Evolutionary conservation across 2,329 filamentous ascomycete genomes (phyloP).

Genomic region (Beauveria scarabaeidicola): DNA sequence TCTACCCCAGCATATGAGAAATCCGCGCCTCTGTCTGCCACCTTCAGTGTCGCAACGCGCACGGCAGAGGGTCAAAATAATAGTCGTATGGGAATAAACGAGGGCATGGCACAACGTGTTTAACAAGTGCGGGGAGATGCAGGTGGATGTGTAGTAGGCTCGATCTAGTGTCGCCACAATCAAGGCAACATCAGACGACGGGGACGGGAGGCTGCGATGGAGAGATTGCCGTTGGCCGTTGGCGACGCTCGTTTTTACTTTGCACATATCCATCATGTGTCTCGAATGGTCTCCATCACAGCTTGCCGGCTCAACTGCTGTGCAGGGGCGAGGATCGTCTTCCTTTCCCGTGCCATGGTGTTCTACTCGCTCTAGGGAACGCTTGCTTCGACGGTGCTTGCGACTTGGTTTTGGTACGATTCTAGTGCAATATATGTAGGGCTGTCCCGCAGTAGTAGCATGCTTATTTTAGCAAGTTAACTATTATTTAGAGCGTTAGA

Average conservation of each 20-base stretch:
- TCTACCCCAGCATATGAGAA: no score
- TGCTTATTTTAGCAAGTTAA: no score
- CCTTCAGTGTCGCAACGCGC: no score
- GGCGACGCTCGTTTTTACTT: no score
- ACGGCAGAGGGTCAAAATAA: no score
- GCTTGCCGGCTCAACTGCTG: background rate
- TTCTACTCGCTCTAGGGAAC: background rate
- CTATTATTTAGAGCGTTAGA: no score
- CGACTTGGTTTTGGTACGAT: no score
- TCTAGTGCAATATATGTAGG: no score
- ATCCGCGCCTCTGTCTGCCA: no score
- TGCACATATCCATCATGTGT: background rate
- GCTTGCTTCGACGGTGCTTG: background rate
- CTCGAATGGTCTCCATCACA: background rate
- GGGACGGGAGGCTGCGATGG: background rate
- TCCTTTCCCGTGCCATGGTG: no score
- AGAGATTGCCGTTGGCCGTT: background rate
- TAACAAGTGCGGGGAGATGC: background rate
- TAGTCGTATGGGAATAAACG: no score
- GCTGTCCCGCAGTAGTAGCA: no score
- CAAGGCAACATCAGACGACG: background rate
- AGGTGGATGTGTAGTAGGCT: background rate
- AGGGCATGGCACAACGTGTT: background rate
- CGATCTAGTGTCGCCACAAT: background rate
- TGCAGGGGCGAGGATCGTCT: background rate